Evolutionary conservation across 768 basidiomycete genomes (phyloP), one percentile per base, ranked within the genome.

Genomic region (Pulveroboletus sp.): DNA sequence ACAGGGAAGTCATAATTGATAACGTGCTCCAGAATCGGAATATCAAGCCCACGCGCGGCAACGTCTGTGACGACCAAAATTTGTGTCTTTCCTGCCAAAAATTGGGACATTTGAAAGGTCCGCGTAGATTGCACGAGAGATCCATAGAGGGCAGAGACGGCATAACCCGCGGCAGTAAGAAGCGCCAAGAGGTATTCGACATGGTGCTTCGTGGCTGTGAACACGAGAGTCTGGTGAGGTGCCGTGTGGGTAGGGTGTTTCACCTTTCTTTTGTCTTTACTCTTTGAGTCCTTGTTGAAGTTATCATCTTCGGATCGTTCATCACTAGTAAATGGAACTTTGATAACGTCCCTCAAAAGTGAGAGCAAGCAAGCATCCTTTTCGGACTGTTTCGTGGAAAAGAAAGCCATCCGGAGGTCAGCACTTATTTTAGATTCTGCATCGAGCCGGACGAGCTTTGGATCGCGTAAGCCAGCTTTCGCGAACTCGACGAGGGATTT

Each of bases 1-100:
- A 92, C 87, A 1, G 96, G 96, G 58, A 99, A 97, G 60, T 99
- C 96, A 67, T 94, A 99, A 68, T 99, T 99, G 67, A 99, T 76
- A 31, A 99, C 96, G 63, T 98, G 90, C 65, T 94, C 92, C 54
- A 99, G 78, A 36, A 97, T 78, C 5, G 96, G 96, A 31, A 99
- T 94, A 70, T 99, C 96, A 58, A 99, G 92, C 61, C 96, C 96
- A 57, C 96, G 87, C 12, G 96, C 96, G 17, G 96, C 96, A 36
- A 99, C 93, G 62, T 99, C 96, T 0, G 96, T 99, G 38, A 98
- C 96, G 32, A 98, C 93, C 24, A 99, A 75, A 41, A 99, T 77
- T 55, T 76, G 87, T 0, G 93, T 89, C 28, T 73, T 64, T 1
- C 89, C 88, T 11, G 80, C 76, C 21, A 93, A 83, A 71, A 99